These are phyloP conservation scores for Blastobotrys elegans DNA, from an alignment of 1,139 yeast species.

Conservation along the genomic window DNA sequence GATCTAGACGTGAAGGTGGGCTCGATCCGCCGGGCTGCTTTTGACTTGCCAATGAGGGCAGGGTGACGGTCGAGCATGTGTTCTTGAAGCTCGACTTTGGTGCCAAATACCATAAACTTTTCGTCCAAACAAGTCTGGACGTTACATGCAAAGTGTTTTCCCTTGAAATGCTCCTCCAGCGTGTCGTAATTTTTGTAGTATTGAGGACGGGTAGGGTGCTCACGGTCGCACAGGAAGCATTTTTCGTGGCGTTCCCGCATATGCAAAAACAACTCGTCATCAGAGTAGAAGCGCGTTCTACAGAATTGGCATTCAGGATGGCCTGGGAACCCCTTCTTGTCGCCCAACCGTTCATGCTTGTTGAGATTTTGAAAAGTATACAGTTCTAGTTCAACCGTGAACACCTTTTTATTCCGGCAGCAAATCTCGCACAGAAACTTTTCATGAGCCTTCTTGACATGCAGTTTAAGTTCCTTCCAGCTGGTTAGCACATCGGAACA, in stretches of 20 bases:
- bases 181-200: slow-evolving; percentile 74
- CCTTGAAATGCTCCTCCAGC: slow-evolving; percentile 67
- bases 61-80: slow-evolving; percentile 87
- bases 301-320: slow-evolving; percentile 91
- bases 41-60: slow-evolving; percentile 37
- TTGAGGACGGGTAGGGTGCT: slow-evolving; percentile 51
- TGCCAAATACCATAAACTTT: slow-evolving; percentile 85
- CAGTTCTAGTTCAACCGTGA: slow-evolving; percentile 63
- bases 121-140: slow-evolving; percentile 83
- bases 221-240: slow-evolving; percentile 80
- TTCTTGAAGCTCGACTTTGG: slow-evolving; percentile 79
- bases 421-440: slow-evolving; percentile 71
- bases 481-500: slow-evolving; percentile 43
- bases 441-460: slow-evolving; percentile 48
- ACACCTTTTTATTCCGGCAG: slow-evolving; percentile 67
- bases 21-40: slow-evolving; percentile 29
- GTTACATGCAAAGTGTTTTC: slow-evolving; percentile 70
- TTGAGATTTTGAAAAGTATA: slow-evolving; percentile 60
- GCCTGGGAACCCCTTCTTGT: slow-evolving; percentile 69
- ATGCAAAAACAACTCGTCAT: slow-evolving; percentile 79
- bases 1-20: slow-evolving; percentile 19
- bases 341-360: slow-evolving; percentile 67
- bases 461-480: slow-evolving; percentile 60
- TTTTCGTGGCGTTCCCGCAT: slow-evolving; percentile 81
- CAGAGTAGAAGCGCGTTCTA: slow-evolving; percentile 72